These are phyloP conservation scores for Hanseniaspora valbyensis DNA, from an alignment of 805 yeast genomes.

Conservation along the genomic window DNA sequence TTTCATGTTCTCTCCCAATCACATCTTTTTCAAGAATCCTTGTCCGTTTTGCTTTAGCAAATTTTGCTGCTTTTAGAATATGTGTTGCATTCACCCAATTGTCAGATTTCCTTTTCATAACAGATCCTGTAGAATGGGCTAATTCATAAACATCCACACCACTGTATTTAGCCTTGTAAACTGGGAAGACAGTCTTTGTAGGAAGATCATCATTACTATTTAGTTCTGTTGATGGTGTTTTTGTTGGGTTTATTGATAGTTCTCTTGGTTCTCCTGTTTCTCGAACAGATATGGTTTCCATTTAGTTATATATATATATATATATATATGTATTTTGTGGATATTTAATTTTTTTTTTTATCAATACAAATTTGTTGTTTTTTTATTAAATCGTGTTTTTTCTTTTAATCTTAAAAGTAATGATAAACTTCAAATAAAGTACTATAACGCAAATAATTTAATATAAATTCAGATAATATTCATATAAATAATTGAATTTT, in stretches of 20 bases:
- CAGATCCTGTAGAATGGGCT: conserved; percentile 53
- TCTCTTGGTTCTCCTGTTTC: background rate
- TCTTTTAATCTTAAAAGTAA: too few species aligned
- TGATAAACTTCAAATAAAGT: too few species aligned
- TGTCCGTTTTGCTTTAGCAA: conserved; percentile 88
- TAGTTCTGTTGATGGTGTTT: background rate
- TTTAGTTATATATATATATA: too few species aligned
- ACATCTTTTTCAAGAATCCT: conserved; percentile 86
- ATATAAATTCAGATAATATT: too few species aligned
- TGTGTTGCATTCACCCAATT: conserved; percentile 94
- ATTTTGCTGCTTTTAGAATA: conserved; percentile 81
- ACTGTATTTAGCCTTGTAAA: conserved; percentile 68
- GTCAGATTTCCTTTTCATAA: conserved; percentile 66
- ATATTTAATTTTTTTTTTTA: too few species aligned
- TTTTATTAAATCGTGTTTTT: too few species aligned
- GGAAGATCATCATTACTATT: background rate
- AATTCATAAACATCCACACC: conserved; percentile 79
- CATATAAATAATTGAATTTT: too few species aligned
- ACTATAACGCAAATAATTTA: too few species aligned
- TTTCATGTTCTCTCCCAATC: conserved; percentile 81
- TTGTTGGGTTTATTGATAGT: too few species aligned
- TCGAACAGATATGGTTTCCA: background rate
- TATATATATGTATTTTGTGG: too few species aligned
- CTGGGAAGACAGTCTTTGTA: conserved; percentile 23
- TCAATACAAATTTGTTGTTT: too few species aligned